These are phyloP conservation scores for Kernera saxatilis DNA, from an alignment of 345 rosid species.

Conservation along the genomic window DNA sequence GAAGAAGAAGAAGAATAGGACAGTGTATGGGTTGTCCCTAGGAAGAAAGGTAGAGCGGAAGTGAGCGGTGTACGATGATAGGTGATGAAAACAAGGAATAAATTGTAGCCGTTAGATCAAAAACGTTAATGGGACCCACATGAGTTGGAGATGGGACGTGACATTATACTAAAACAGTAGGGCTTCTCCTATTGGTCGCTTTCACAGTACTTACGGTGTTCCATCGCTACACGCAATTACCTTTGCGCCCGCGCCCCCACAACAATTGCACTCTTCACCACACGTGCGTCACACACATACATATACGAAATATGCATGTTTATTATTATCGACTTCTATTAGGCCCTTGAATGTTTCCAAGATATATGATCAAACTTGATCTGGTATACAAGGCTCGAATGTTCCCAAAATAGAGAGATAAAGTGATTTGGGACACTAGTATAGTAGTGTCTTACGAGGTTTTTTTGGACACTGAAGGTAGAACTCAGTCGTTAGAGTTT, in stretches of 20 bases:
- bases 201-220: constrained; percentile 35
- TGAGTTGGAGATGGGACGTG: constrained; percentile 33
- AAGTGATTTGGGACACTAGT: no score
- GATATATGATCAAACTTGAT: no score
- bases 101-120: constrained; percentile 22
- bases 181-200: constrained; percentile 25
- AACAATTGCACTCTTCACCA: neutral
- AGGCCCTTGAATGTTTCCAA: no score
- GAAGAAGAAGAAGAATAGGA: constrained; percentile 13
- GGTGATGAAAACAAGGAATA: constrained; percentile 24
- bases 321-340: no score
- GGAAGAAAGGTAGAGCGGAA: constrained; percentile 7
- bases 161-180: constrained; percentile 13
- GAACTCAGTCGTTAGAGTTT: no score
- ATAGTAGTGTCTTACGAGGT: no score
- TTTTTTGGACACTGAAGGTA: no score
- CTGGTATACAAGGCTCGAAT: no score
- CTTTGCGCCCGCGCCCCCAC: constrained; percentile 4
- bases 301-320: no score
- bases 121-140: neutral
- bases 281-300: constrained; percentile 27
- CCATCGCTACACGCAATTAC: constrained; percentile 29
- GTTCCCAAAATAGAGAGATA: no score
- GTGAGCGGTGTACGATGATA: constrained; percentile 33
- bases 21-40: constrained; percentile 27